Conservation (phyloP, 257 asterid species). For the Nicotiana otophora region DNA sequence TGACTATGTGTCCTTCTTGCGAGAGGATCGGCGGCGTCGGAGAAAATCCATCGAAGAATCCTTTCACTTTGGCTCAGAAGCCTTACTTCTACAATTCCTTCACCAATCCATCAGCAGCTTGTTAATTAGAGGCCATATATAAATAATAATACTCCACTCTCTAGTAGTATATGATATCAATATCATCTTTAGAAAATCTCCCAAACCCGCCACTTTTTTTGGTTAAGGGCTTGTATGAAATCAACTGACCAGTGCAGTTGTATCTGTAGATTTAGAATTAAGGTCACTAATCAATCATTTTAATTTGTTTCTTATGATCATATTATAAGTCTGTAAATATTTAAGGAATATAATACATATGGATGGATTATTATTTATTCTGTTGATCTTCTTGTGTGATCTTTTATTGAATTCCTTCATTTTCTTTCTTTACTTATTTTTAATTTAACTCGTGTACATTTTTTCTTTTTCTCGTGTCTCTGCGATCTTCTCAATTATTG, state of each 20-base stretch:
- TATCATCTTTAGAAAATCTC: not conserved
- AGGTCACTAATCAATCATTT: constrained; percentile 15
- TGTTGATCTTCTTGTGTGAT: not conserved
- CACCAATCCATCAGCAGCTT: constrained; percentile 61
- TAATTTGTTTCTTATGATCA: constrained; percentile 5
- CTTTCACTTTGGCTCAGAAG: constrained; percentile 39
- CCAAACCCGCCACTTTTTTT: constrained; percentile 18
- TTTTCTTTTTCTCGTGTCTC: not conserved
- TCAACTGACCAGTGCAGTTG: constrained; percentile 7
- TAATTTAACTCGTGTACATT: not conserved
- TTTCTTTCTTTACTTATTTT: not conserved
- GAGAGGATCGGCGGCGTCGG: constrained; percentile 46
- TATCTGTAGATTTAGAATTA: not conserved
- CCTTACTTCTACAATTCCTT: constrained; percentile 52
- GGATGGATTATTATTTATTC: not conserved
- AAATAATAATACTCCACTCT: not conserved
- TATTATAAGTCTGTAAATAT: constrained; percentile 9
- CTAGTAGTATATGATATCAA: no score
- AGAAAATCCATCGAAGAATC: constrained; percentile 32
- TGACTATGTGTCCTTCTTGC: constrained; percentile 77
- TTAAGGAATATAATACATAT: constrained; percentile 8
- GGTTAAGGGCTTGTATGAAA: constrained; percentile 15
- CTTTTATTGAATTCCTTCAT: not conserved
- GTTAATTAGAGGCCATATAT: constrained; percentile 20
- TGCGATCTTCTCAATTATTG: constrained; percentile 9